A percentile compares a stretch with the other conserved stretches of the same genome.
Evolutionary conservation across 352 stramenopile species (phyloP).

Genomic region (Globisporangium nagaii): DNA sequence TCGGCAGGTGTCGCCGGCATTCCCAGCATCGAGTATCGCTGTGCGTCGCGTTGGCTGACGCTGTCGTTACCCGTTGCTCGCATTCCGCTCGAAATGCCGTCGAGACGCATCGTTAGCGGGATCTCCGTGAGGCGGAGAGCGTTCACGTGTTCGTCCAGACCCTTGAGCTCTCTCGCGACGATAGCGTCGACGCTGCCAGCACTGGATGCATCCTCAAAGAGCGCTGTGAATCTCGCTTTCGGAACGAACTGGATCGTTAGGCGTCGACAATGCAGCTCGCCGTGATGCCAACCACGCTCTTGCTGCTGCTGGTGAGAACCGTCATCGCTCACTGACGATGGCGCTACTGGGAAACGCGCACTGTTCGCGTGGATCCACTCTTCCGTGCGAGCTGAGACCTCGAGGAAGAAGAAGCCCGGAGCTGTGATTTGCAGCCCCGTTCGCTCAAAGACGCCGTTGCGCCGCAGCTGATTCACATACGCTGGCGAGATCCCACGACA

Average conservation of each 20-base stretch:
- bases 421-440: constrained; percentile 12
- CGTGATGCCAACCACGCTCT: neutral
- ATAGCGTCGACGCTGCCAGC: neutral
- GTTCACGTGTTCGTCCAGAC: neutral
- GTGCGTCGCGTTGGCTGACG: neutral
- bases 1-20: constrained; percentile 6
- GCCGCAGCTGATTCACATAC: constrained; percentile 17
- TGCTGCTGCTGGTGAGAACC: neutral
- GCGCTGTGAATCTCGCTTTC: neutral
- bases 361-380: constrained; percentile 2
- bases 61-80: no score
- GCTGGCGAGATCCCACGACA: constrained; percentile 21
- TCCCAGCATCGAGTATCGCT: neutral
- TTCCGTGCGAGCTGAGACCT: neutral
- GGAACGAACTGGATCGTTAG: constrained; percentile 5
- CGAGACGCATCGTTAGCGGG: neutral
- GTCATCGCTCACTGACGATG: neutral
- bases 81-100: neutral
- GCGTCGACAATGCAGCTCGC: neutral
- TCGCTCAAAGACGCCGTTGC: neutral
- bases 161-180: neutral
- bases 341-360: neutral
- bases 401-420: constrained; percentile 19
- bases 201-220: neutral
- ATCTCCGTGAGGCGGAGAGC: neutral